These are phyloP conservation scores for Colletotrichum limetticola DNA, from an alignment of 2,329 filamentous ascomycete species.

Conservation along the genomic window DNA sequence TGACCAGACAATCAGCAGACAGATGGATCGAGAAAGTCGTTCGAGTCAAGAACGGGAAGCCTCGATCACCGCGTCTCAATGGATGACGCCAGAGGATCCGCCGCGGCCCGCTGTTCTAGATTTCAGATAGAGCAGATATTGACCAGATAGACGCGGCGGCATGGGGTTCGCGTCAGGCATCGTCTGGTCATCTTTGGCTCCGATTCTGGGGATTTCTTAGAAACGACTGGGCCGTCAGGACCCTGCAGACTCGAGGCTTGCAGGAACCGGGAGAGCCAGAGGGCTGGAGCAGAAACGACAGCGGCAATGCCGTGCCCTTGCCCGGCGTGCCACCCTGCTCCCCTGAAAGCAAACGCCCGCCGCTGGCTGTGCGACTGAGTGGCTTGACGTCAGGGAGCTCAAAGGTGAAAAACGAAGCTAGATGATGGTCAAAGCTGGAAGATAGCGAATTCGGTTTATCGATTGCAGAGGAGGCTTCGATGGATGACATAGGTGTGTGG, in stretches of 20 bases:
- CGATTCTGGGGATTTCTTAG: not conserved
- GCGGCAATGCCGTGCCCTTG: not conserved
- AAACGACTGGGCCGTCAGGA: not conserved
- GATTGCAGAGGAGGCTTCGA: not conserved
- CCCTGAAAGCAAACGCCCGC: not conserved
- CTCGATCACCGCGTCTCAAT: not conserved
- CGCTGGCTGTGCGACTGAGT: not conserved
- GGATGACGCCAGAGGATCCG: not conserved
- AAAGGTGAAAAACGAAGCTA: not conserved
- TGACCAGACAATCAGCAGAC: not conserved
- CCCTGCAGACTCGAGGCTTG: not conserved
- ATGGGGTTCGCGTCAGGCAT: not conserved
- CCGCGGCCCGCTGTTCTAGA: not conserved
- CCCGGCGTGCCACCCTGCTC: not conserved
- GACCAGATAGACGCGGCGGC: not conserved
- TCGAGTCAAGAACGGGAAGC: not conserved
- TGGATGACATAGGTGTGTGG: conserved; percentile 3
- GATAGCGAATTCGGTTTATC: not conserved
- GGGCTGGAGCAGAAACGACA: not conserved
- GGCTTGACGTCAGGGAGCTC: not conserved
- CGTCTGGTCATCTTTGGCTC: not conserved
- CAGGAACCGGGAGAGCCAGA: not conserved
- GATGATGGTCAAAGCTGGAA: not conserved
- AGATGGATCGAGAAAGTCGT: not conserved
- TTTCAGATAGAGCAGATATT: not conserved